phyloP scores from a whole-genome alignment of 257 asterid species.

The Orobanche coerulescens region DNA sequence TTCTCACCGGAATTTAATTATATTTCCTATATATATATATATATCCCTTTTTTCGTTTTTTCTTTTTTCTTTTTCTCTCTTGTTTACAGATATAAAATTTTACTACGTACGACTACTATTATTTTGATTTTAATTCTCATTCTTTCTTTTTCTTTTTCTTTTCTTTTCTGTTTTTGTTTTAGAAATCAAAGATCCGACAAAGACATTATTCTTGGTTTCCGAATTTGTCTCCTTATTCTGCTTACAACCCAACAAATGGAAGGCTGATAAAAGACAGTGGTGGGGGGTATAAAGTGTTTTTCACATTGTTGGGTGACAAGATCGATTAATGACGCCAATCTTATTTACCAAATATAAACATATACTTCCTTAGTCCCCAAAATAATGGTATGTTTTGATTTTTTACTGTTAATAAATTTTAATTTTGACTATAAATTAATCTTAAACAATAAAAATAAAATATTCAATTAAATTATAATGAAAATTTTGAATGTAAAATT shows the following conservation, averaged over 20 bases:
- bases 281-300: conserved; percentile 15
- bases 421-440: too few relatives aligned
- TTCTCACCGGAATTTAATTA: conserved; percentile 4
- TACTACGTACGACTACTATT: neutral
- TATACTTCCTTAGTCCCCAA: too few relatives aligned
- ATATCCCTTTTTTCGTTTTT: neutral
- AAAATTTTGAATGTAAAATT: too few relatives aligned
- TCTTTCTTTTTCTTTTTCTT: neutral
- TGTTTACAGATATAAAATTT: neutral
- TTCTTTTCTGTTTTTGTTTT: neutral
- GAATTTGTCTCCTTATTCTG: conserved; percentile 51
- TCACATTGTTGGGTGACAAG: neutral
- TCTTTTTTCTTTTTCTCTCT: neutral
- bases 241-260: conserved; percentile 64
- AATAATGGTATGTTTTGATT: too few relatives aligned
- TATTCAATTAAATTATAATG: too few relatives aligned
- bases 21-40: neutral
- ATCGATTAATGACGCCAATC: neutral
- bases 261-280: conserved; percentile 28
- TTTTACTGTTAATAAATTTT: too few relatives aligned
- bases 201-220: conserved; percentile 36
- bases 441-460: too few relatives aligned
- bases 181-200: conserved; percentile 33
- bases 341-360: too few relatives aligned
- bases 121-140: conserved; percentile 11